These are phyloP conservation scores for Pleurotus tuber-regium DNA, from an alignment of 768 basidiomycete genomes.

Conservation along the genomic window DNA sequence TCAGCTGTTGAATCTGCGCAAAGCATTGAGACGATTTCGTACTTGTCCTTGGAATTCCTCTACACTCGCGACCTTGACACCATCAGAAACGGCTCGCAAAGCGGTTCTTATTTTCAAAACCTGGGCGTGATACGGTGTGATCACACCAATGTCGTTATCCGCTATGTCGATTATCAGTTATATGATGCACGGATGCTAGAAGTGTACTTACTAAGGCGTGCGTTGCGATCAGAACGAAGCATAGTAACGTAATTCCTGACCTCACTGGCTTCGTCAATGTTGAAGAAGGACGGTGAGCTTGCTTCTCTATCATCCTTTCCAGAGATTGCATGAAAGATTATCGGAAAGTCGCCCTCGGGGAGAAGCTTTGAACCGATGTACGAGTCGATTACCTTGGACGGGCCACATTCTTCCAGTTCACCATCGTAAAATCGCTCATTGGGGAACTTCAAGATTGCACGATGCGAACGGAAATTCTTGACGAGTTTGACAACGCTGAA, in stretches of 20 bases:
- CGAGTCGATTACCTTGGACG: conserved; percentile 36
- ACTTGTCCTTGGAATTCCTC: conserved; percentile 74
- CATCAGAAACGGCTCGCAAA: conserved; percentile 29
- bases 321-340: conserved; percentile 53
- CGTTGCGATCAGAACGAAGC: conserved; percentile 33
- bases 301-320: conserved; percentile 56
- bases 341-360: conserved; percentile 44
- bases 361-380: conserved; percentile 36
- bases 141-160: conserved; percentile 61
- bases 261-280: conserved; percentile 48
- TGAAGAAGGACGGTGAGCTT: conserved; percentile 64
- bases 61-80: conserved; percentile 61
- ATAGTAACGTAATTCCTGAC: conserved; percentile 46
- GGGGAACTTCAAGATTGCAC: conserved; percentile 51
- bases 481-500: conserved; percentile 55
- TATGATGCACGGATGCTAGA: conserved; percentile 18
- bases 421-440: conserved; percentile 56
- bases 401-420: conserved; percentile 49
- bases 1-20: conserved; percentile 20
- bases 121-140: conserved; percentile 68
- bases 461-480: conserved; percentile 59
- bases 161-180: conserved; percentile 24
- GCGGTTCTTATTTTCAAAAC: conserved; percentile 45
- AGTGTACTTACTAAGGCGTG: conserved; percentile 36
- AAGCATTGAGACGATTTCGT: conserved; percentile 16